Evolutionary conservation across 176 grass and related monocot genomes (phyloP).

Genomic region (Juncus effusus): DNA sequence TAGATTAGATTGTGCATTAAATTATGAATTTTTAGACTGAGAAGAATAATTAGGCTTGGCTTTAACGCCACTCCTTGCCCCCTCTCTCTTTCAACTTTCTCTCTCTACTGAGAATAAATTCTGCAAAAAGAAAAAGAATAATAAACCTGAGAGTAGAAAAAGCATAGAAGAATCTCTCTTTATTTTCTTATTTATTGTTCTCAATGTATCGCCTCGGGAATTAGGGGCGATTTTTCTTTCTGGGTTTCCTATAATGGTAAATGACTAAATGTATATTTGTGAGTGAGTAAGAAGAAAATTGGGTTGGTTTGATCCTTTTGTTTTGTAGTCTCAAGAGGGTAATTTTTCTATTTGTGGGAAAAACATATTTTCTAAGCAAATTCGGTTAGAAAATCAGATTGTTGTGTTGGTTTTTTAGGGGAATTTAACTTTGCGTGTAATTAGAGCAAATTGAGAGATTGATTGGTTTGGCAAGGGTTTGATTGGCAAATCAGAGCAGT

Average conservation of each 20-base stretch:
- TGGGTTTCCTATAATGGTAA: constrained; percentile 13
- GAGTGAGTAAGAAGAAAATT: constrained; percentile 15
- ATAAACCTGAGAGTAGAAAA: constrained; percentile 9
- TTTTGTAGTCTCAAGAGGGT: constrained; percentile 3
- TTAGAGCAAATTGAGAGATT: background rate
- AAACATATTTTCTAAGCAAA: constrained; percentile 9
- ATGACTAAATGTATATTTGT: constrained; percentile 7
- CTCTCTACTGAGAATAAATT: constrained; percentile 28
- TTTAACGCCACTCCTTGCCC: constrained; percentile 27
- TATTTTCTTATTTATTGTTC: background rate
- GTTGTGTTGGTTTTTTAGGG: background rate
- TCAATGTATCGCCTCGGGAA: background rate
- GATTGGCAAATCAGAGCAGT: background rate
- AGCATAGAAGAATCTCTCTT: constrained; percentile 17
- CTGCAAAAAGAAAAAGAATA: constrained; percentile 6
- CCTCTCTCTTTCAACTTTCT: constrained; percentile 13
- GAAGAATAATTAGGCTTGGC: constrained; percentile 37
- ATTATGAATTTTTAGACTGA: constrained; percentile 25
- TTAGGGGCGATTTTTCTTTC: constrained; percentile 19
- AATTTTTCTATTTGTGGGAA: constrained; percentile 12
- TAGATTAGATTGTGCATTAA: constrained; percentile 8
- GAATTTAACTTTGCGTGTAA: too few species aligned
- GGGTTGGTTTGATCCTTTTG: constrained; percentile 1
- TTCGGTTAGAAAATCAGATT: constrained; percentile 6
- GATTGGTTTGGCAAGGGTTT: background rate